Percentiles rank a stretch among this genome's conserved stretches.
Conservation (phyloP, 805 yeast genomes). For the Maudiozyma pseudohumilis region DNA sequence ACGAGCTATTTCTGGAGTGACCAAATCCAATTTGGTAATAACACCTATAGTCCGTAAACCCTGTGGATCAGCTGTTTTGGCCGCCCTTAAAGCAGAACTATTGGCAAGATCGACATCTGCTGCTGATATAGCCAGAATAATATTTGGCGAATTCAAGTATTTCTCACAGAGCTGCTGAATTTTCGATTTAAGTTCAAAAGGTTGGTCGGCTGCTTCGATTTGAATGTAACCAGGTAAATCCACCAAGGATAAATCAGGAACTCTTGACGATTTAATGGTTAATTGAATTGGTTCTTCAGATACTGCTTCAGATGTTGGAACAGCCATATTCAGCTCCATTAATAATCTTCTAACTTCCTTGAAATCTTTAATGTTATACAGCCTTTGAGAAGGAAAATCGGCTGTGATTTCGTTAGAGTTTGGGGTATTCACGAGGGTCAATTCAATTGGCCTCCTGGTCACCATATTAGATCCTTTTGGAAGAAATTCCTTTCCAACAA, state of each 20-base stretch:
- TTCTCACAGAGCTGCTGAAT: constrained; percentile 74
- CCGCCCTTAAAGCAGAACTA: constrained; percentile 87
- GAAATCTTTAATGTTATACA: constrained; percentile 78
- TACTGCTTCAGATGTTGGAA: constrained; percentile 75
- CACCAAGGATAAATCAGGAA: constrained; percentile 87
- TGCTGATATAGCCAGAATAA: constrained; percentile 89
- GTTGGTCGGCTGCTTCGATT: constrained; percentile 94
- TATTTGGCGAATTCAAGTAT: constrained; percentile 84
- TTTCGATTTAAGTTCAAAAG: constrained; percentile 65
- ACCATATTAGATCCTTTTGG: constrained; percentile 99
- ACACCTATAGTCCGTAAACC: constrained; percentile 97
- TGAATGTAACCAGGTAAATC: constrained; percentile 98
- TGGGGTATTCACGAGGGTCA: constrained; percentile 86
- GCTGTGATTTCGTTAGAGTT: constrained; percentile 72
- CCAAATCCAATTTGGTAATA: constrained; percentile 85
- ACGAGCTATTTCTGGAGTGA: constrained; percentile 65
- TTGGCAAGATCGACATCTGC: constrained; percentile 98
- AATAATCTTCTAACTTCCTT: constrained; percentile 80
- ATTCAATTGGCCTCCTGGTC: constrained; percentile 92
- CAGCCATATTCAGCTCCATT: constrained; percentile 84
- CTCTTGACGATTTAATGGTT: constrained; percentile 78
- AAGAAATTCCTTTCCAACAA: constrained; percentile 94
- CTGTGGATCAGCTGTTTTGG: constrained; percentile 79
- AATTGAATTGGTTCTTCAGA: constrained; percentile 91
- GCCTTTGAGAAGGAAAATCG: constrained; percentile 83